These are phyloP conservation scores for Micractinium conductrix DNA, from an alignment of 139 green algal species.

Conservation along the genomic window DNA sequence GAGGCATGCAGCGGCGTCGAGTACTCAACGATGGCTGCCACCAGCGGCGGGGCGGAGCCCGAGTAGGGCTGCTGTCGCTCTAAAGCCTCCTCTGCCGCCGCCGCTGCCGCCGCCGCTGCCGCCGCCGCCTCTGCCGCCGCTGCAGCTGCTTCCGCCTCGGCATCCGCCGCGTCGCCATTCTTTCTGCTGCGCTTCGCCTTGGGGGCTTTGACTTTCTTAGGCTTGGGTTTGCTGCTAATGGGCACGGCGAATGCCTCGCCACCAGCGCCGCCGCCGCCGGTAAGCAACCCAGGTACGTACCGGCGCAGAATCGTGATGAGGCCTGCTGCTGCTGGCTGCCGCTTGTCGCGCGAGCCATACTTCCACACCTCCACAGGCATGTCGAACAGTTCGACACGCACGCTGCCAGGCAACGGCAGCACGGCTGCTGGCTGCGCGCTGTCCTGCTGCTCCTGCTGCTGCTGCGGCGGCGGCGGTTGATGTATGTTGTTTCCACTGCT, in stretches of 20 bases:
- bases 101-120: neutral
- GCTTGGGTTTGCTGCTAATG: neutral
- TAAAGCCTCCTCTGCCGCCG: neutral
- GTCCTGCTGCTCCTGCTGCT: neutral
- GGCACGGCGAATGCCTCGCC: neutral
- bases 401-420: neutral
- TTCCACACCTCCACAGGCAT: slow-evolving; percentile 57
- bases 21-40: slow-evolving; percentile 57
- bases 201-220: neutral
- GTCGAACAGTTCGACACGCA: slow-evolving; percentile 51
- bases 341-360: slow-evolving; percentile 31
- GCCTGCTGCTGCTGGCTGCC: slow-evolving; percentile 3
- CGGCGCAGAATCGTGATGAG: slow-evolving; percentile 44
- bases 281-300: neutral
- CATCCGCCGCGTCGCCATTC: neutral
- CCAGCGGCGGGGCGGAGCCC: slow-evolving; percentile 13
- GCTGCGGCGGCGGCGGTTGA: neutral
- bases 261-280: neutral
- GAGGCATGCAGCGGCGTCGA: slow-evolving; percentile 52
- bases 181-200: neutral
- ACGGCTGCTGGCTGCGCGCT: neutral
- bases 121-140: neutral
- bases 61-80: neutral
- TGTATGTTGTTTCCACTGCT: neutral
- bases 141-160: neutral